phyloP scores from a whole-genome alignment of 129 eudicot species.

The Mikania micrantha region DNA sequence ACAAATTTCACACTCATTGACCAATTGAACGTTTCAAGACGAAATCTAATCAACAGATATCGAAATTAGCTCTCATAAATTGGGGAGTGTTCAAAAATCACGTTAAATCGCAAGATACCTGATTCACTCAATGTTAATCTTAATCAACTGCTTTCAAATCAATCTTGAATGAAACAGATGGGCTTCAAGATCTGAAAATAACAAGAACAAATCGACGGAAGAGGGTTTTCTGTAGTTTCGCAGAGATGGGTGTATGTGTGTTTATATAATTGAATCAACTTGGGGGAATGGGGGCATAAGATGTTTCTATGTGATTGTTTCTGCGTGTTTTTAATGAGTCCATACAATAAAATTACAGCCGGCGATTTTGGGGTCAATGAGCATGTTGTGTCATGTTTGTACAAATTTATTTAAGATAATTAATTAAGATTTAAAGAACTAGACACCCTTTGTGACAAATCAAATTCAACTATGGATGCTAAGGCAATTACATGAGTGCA shows the following conservation, averaged over 20 bases:
- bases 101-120: slow-evolving; percentile 9
- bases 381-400: slow-evolving; percentile 9
- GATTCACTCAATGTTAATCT: slow-evolving; percentile 10
- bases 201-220: background rate
- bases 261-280: slow-evolving; percentile 29
- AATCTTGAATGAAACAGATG: slow-evolving; percentile 20
- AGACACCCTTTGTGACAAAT: slow-evolving; percentile 9
- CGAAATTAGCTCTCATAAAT: slow-evolving; percentile 10
- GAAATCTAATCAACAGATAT: background rate
- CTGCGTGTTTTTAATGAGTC: slow-evolving; percentile 1
- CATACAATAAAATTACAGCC: slow-evolving; percentile 14
- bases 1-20: slow-evolving; percentile 14
- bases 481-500: slow-evolving; percentile 1
- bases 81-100: slow-evolving; percentile 10
- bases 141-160: slow-evolving; percentile 1
- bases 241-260: slow-evolving; percentile 10
- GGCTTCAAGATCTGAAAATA: slow-evolving; percentile 25
- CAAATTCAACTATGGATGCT: background rate
- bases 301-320: slow-evolving; percentile 12
- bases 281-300: slow-evolving; percentile 13
- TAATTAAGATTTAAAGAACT: background rate
- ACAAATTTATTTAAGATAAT: too few relatives aligned
- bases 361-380: slow-evolving; percentile 10
- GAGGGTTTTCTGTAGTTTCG: slow-evolving; percentile 21
- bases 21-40: slow-evolving; percentile 9